Conservation (phyloP, 148 eudicot genomes). For the Silene conica region DNA sequence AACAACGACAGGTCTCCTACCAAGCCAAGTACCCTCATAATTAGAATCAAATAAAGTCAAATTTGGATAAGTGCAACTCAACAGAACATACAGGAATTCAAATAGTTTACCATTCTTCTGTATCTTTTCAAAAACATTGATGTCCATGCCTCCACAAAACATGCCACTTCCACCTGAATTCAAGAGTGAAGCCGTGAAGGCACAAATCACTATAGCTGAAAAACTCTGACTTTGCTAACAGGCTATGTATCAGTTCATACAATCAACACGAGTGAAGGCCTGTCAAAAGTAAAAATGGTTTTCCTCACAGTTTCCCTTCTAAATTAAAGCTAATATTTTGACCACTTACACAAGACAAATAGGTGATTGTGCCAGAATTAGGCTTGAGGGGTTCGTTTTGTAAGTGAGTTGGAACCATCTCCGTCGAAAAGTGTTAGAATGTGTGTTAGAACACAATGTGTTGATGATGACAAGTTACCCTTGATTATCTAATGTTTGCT, state of each 20-base stretch:
- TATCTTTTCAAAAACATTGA: conserved; percentile 63
- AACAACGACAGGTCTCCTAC: conserved; percentile 62
- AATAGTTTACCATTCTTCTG: conserved; percentile 62
- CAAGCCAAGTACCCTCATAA: conserved; percentile 23
- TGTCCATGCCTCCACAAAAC: conserved; percentile 90
- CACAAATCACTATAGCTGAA: neutral
- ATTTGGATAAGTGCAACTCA: neutral
- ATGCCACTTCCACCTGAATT: conserved; percentile 59
- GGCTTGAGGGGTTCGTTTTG: neutral
- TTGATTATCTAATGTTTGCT: no score
- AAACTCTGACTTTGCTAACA: neutral
- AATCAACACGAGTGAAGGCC: neutral
- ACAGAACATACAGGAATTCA: neutral
- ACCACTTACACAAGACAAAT: neutral
- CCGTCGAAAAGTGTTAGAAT: no score
- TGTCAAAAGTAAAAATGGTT: neutral
- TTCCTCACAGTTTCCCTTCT: neutral
- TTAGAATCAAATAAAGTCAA: neutral
- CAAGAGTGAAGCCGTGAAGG: neutral
- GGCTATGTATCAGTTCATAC: neutral
- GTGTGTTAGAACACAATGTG: no score
- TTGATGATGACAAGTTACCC: no score
- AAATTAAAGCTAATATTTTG: no score
- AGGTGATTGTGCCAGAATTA: neutral
- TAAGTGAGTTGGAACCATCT: neutral